phyloP scores from a whole-genome alignment of 108 stramenopile genomes.

The Nitzschia sp. region DNA sequence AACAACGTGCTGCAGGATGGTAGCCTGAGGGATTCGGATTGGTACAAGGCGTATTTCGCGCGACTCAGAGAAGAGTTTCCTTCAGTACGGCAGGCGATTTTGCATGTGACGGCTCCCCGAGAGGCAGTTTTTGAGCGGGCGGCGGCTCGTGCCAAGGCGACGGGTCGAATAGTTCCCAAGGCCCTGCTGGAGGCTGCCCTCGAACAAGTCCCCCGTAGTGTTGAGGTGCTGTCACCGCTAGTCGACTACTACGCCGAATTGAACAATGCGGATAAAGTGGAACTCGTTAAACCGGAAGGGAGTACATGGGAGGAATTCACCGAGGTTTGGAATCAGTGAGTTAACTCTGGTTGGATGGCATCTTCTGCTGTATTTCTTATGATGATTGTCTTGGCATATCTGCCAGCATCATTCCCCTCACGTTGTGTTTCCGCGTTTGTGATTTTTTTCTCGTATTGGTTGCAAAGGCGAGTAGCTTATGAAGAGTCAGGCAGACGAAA shows the following conservation, averaged over 20 bases:
- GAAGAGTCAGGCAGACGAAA: background rate
- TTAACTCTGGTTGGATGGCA: no score
- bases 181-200: slow-evolving; percentile 63
- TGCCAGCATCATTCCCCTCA: background rate
- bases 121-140: slow-evolving; percentile 75
- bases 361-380: no score
- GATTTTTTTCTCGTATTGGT: background rate
- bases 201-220: slow-evolving; percentile 78
- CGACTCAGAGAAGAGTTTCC: slow-evolving; percentile 69
- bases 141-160: slow-evolving; percentile 52
- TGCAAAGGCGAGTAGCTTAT: background rate
- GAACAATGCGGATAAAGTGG: slow-evolving; percentile 69
- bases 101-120: slow-evolving; percentile 79
- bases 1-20: slow-evolving; percentile 91
- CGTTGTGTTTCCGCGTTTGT: background rate
- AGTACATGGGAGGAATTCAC: slow-evolving; percentile 71
- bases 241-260: slow-evolving; percentile 80
- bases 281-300: slow-evolving; percentile 51
- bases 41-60: slow-evolving; percentile 76
- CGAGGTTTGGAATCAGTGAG: slow-evolving; percentile 72
- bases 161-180: slow-evolving; percentile 78
- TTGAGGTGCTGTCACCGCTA: slow-evolving; percentile 57
- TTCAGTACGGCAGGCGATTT: slow-evolving; percentile 72
- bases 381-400: background rate
- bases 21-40: slow-evolving; percentile 68